Conservation (phyloP, 129 eudicot species). For the Chrysanthemum seticuspe region DNA sequence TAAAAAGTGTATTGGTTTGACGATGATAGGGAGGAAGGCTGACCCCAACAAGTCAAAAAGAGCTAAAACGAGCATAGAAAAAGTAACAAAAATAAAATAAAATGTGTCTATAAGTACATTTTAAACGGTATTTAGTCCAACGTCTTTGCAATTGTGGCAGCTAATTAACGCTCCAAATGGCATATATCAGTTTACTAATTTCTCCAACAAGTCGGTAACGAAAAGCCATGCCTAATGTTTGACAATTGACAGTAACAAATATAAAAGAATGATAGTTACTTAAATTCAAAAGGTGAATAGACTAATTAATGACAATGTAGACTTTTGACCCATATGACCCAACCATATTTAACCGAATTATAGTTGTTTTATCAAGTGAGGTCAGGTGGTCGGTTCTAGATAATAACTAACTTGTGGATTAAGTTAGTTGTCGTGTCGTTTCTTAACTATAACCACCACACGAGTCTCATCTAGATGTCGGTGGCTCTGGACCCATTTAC, state of each 20-base stretch:
- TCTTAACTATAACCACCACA: conserved; percentile 17
- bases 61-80: too few species aligned
- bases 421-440: conserved; percentile 16
- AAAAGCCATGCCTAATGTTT: not conserved
- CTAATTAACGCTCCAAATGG: too few species aligned
- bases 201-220: not conserved
- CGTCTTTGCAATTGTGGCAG: too few species aligned
- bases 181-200: not conserved
- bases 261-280: not conserved
- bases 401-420: conserved; percentile 20
- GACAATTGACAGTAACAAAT: not conserved
- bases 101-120: too few species aligned
- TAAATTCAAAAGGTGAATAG: conserved; percentile 3
- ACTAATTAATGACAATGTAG: not conserved
- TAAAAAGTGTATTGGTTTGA: too few species aligned
- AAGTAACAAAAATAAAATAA: too few species aligned
- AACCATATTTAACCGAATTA: conserved; percentile 10
- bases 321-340: not conserved
- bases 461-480: conserved; percentile 8
- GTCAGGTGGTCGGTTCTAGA: conserved; percentile 23
- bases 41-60: too few species aligned
- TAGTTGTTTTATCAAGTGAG: not conserved
- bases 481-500: conserved; percentile 15
- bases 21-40: too few species aligned
- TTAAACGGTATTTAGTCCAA: too few species aligned